These are phyloP conservation scores for Aureobasidium uvarum DNA, from an alignment of 2,329 filamentous ascomycete species.

Conservation along the genomic window DNA sequence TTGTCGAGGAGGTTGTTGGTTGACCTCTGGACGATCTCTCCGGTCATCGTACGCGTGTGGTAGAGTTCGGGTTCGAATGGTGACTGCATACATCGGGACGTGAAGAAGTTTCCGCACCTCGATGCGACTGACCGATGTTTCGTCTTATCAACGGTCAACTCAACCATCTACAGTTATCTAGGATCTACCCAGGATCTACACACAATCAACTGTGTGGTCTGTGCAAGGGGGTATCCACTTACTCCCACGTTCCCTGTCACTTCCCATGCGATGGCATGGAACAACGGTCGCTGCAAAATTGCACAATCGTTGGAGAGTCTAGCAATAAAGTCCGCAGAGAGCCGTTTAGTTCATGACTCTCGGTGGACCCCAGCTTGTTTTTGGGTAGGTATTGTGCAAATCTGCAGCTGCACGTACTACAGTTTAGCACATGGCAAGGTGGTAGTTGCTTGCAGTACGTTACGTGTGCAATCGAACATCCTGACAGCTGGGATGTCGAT, in stretches of 20 bases:
- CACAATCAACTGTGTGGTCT: background rate
- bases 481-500: background rate
- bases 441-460: background rate
- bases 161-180: conserved; percentile 19
- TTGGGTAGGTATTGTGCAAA: background rate
- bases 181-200: conserved; percentile 11
- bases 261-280: background rate
- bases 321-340: background rate
- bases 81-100: background rate
- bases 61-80: background rate
- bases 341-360: background rate
- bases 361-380: background rate
- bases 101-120: background rate
- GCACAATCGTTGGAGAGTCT: background rate
- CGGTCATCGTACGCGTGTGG: background rate
- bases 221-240: background rate
- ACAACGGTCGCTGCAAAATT: background rate
- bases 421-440: background rate
- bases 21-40: background rate
- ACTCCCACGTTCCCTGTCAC: background rate
- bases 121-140: conserved; percentile 10
- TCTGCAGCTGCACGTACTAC: background rate
- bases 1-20: background rate
- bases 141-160: conserved; percentile 16
- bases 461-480: background rate